Conservation (phyloP, 2,329 filamentous ascomycete species). For the Achaetomium macrosporum region DNA sequence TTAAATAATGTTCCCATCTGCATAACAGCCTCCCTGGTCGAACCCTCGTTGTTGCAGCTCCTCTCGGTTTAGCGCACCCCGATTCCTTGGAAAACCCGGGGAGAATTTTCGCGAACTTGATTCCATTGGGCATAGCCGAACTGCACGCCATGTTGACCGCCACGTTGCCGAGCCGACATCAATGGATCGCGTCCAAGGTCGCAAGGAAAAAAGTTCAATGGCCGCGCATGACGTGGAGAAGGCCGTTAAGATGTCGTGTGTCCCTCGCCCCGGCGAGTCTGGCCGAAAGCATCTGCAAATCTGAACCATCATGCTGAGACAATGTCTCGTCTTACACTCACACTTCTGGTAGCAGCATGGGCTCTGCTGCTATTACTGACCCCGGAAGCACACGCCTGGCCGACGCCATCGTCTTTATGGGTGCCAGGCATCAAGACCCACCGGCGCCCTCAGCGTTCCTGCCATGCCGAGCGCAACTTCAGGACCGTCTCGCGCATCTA, state of each 20-base stretch:
- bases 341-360: neutral
- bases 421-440: slow-evolving; percentile 9
- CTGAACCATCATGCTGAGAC: neutral
- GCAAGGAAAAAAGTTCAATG: slow-evolving; percentile 5
- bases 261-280: neutral
- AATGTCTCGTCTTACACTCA: neutral
- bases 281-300: neutral
- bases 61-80: slow-evolving; percentile 11
- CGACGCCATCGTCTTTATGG: neutral
- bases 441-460: neutral
- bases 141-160: slow-evolving; percentile 19
- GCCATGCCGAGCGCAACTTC: slow-evolving; percentile 29
- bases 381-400: slow-evolving; percentile 7
- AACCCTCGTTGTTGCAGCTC: neutral
- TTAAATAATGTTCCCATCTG: neutral
- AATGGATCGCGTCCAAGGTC: slow-evolving; percentile 6
- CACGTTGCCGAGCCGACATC: slow-evolving; percentile 18
- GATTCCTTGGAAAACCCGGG: slow-evolving; percentile 5
- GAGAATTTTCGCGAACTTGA: slow-evolving; percentile 2
- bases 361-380: neutral
- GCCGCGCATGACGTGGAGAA: neutral
- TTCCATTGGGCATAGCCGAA: slow-evolving; percentile 7
- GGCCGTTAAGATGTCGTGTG: neutral
- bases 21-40: neutral
- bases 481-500: slow-evolving; percentile 35